Evolutionary conservation across 2,329 filamentous ascomycete species (phyloP).

Genomic region (Ceratocystis papillata): DNA sequence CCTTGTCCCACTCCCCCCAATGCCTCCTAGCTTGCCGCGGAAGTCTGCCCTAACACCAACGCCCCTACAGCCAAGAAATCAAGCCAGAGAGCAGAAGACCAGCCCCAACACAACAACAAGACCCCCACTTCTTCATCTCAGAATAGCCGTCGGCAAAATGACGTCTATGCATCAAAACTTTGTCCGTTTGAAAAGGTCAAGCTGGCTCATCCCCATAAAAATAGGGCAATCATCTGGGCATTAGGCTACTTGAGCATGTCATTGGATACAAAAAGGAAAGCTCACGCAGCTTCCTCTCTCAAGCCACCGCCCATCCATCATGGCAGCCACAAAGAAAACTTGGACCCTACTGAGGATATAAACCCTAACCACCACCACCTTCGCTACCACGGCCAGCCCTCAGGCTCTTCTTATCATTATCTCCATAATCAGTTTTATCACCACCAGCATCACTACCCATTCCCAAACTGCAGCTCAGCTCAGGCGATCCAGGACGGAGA

Average conservation of each 20-base stretch:
- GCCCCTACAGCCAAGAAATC: background rate
- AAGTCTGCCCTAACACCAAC: background rate
- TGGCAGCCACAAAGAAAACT: background rate
- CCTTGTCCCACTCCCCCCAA: background rate
- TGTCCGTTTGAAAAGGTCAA: background rate
- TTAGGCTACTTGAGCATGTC: background rate
- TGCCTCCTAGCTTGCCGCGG: background rate
- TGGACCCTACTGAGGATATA: background rate
- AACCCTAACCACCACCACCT: background rate
- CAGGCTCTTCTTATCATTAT: background rate
- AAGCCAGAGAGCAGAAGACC: background rate
- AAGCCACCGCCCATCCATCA: background rate
- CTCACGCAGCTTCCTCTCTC: background rate
- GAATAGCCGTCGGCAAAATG: background rate
- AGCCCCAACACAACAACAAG: background rate
- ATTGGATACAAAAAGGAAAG: background rate
- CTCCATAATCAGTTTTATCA: background rate
- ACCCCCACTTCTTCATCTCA: background rate
- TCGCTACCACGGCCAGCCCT: background rate
- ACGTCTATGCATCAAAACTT: background rate
- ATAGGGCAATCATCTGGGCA: background rate
- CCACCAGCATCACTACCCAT: background rate
- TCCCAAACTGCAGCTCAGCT: background rate
- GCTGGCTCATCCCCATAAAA: slow-evolving; percentile 3
- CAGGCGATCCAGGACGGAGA: too few species aligned